A percentile compares a stretch with the other conserved stretches of the same genome.
Conservation (phyloP, 108 stramenopile species). For the Fragilaria radians region DNA sequence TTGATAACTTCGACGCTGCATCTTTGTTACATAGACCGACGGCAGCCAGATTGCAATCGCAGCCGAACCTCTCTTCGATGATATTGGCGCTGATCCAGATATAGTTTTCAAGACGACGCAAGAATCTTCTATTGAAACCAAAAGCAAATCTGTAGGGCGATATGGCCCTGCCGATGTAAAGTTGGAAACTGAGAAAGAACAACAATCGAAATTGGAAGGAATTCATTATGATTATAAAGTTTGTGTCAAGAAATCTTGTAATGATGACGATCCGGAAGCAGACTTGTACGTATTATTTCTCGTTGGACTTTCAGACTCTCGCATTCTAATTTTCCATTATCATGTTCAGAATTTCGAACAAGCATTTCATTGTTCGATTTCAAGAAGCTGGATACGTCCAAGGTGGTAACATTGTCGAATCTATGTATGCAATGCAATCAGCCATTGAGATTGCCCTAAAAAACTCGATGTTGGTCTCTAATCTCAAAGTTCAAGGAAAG, state of each 20-base stretch:
- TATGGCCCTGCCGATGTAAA: neutral
- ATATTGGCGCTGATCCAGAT: neutral
- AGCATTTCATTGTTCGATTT: slow-evolving; percentile 1
- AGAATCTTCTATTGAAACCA: neutral
- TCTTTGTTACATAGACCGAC: neutral
- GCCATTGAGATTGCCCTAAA: neutral
- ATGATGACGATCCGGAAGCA: neutral
- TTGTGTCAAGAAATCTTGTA: neutral
- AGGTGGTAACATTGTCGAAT: neutral
- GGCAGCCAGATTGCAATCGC: neutral
- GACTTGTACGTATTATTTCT: neutral
- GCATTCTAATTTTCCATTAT: too few relatives aligned
- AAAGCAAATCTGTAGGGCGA: neutral
- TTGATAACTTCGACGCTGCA: too few relatives aligned
- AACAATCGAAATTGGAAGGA: neutral
- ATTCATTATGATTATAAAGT: neutral
- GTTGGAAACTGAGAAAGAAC: neutral
- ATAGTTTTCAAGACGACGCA: neutral
- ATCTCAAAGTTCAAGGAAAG: neutral
- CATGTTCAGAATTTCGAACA: neutral
- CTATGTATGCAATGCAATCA: neutral
- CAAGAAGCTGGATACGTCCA: neutral
- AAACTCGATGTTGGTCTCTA: neutral
- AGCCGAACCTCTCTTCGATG: neutral
- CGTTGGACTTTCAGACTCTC: too few relatives aligned